phyloP scores from a whole-genome alignment of 257 asterid species.

The Cynanchum wilfordii region DNA sequence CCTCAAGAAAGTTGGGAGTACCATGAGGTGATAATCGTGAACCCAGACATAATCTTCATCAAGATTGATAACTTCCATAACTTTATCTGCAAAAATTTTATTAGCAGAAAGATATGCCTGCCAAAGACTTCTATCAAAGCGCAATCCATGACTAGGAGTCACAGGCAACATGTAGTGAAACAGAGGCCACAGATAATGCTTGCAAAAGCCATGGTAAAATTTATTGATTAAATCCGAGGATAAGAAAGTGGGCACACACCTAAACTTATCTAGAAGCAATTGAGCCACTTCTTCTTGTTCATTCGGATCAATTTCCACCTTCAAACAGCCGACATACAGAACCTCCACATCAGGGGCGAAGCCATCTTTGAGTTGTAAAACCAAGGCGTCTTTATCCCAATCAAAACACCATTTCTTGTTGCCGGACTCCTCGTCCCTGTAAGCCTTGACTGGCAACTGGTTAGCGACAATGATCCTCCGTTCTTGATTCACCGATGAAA shows the following conservation, averaged over 20 bases:
- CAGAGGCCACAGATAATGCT: conserved; percentile 78
- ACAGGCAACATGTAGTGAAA: conserved; percentile 82
- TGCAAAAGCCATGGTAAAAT: conserved; percentile 77
- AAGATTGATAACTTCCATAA: conserved; percentile 71
- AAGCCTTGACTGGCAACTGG: conserved; percentile 64
- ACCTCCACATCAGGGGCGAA: conserved; percentile 53
- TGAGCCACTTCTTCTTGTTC: conserved; percentile 84
- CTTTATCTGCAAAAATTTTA: conserved; percentile 73
- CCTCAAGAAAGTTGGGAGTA: conserved; percentile 78
- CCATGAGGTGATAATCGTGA: conserved; percentile 86
- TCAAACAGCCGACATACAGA: conserved; percentile 58
- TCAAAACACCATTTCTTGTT: conserved; percentile 54
- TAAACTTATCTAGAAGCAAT: conserved; percentile 49
- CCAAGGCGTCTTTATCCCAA: conserved; percentile 69
- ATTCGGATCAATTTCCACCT: conserved; percentile 47
- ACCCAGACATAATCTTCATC: conserved; percentile 84
- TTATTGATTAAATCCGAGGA: conserved; percentile 46
- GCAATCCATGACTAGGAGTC: conserved; percentile 57
- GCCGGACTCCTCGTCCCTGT: conserved; percentile 10
- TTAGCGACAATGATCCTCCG: conserved; percentile 69
- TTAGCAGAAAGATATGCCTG: conserved; percentile 75
- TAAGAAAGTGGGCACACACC: conserved; percentile 76
- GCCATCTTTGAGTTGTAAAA: conserved; percentile 66
- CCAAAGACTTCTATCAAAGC: conserved; percentile 67
- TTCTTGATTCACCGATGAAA: conserved; percentile 32